Evolutionary conservation across 495 filamentous ascomycete genomes (phyloP).

Genomic region (Cairneyella variabilis): DNA sequence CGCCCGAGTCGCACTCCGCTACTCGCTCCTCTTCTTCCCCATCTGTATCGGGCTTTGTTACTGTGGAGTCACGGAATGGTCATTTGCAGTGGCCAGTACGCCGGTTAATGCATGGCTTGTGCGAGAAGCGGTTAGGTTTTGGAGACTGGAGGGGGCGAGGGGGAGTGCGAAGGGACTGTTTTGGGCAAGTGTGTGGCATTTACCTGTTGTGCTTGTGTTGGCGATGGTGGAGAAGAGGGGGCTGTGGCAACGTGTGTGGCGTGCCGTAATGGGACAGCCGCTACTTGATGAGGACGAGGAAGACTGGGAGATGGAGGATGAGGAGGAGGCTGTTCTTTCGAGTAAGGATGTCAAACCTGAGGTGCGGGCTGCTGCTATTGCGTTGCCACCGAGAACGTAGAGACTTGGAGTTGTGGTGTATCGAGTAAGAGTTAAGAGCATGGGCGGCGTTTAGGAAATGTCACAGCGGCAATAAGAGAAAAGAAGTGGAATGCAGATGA

Average conservation of each 20-base stretch:
- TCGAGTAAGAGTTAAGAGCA: background rate
- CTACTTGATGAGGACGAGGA: constrained; percentile 41
- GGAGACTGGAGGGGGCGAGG: constrained; percentile 68
- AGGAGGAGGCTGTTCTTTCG: constrained; percentile 22
- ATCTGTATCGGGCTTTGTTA: constrained; percentile 81
- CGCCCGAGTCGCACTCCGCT: constrained; percentile 79
- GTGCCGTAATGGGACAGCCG: constrained; percentile 36
- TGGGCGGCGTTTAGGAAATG: background rate
- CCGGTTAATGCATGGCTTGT: constrained; percentile 86
- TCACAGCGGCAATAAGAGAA: no score
- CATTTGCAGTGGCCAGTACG: constrained; percentile 75
- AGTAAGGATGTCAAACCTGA: constrained; percentile 16
- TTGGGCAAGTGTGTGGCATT: constrained; percentile 97
- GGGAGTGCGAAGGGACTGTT: constrained; percentile 85
- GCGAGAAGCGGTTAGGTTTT: constrained; percentile 78
- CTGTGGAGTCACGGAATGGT: constrained; percentile 79
- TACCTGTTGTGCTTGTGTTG: constrained; percentile 85
- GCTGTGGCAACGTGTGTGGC: constrained; percentile 81
- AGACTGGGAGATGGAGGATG: constrained; percentile 40
- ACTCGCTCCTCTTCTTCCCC: constrained; percentile 83
- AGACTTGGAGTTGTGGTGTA: background rate
- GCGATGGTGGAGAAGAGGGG: constrained; percentile 95
- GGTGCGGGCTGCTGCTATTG: constrained; percentile 5
- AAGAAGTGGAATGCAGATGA: no score
- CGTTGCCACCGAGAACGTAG: constrained; percentile 2